Percentiles rank a stretch among this genome's conserved stretches.
Conservation (phyloP, 1,139 yeast genomes). For the Candida sp. region DNA sequence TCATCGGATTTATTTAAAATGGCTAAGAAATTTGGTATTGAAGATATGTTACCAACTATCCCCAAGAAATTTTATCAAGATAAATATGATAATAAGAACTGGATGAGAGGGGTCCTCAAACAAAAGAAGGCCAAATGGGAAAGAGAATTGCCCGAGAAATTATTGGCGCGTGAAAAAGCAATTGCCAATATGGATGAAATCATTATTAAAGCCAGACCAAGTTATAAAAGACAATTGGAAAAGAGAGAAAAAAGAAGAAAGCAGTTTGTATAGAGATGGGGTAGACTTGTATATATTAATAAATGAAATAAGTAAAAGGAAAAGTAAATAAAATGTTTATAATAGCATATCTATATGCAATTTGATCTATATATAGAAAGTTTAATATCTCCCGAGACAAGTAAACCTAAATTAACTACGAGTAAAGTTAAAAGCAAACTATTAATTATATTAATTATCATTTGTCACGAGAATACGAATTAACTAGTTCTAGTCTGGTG, state of each 20-base stretch:
- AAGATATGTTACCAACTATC: conserved; percentile 74
- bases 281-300: background rate
- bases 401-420: no score
- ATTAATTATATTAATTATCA: no score
- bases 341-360: no score
- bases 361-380: no score
- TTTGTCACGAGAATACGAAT: no score
- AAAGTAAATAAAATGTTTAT: no score
- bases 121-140: conserved; percentile 87
- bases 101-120: conserved; percentile 72
- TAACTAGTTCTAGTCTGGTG: no score
- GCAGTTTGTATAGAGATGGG: background rate
- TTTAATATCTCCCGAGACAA: no score
- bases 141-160: conserved; percentile 60
- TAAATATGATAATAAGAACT: conserved; percentile 65
- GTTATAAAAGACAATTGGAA: conserved; percentile 54
- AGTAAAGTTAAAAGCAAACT: no score
- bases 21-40: conserved; percentile 78
- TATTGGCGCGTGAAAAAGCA: conserved; percentile 63
- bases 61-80: conserved; percentile 78
- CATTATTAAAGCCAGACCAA: conserved; percentile 63
- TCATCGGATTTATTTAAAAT: conserved; percentile 83
- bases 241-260: conserved; percentile 47
- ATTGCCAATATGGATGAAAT: conserved; percentile 69
- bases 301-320: no score